phyloP scores from a whole-genome alignment of 495 filamentous ascomycete genomes.

The Xylaria grammica region DNA sequence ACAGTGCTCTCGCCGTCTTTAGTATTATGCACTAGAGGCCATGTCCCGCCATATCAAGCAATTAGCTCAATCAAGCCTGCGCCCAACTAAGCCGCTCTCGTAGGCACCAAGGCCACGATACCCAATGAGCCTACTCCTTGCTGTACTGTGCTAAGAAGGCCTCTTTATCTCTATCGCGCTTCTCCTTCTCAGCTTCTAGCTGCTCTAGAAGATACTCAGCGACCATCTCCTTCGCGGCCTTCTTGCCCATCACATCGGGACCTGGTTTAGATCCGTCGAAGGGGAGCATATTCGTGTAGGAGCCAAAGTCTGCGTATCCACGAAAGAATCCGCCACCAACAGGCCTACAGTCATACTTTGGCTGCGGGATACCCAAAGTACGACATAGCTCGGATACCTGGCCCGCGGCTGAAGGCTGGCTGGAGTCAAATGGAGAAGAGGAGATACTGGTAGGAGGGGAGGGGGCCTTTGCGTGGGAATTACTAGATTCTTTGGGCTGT shows the following conservation, averaged over 20 bases:
- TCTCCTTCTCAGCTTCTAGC: slow-evolving; percentile 26
- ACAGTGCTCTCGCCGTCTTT: neutral
- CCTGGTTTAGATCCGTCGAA: slow-evolving; percentile 28
- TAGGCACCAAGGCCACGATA: no score
- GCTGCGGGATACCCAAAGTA: slow-evolving; percentile 22
- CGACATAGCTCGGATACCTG: slow-evolving; percentile 29
- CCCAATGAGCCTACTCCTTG: neutral
- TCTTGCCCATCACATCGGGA: slow-evolving; percentile 33
- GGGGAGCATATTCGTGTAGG: slow-evolving; percentile 16
- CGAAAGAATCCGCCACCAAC: slow-evolving; percentile 22
- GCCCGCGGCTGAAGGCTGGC: slow-evolving; percentile 19
- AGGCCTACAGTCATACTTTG: slow-evolving; percentile 25
- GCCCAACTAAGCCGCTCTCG: slow-evolving; percentile 7
- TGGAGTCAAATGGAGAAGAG: slow-evolving; percentile 15
- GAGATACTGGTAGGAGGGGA: neutral
- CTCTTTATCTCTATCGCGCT: slow-evolving; percentile 14
- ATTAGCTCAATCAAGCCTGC: neutral
- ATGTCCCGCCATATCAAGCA: neutral
- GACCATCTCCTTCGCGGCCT: slow-evolving; percentile 35
- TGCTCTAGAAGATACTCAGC: slow-evolving; percentile 35
- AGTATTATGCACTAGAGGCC: neutral
- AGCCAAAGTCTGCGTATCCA: slow-evolving; percentile 29
- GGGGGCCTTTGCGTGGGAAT: neutral
- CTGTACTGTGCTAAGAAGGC: slow-evolving; percentile 4
- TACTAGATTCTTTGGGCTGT: neutral